Percentiles rank a stretch among this genome's conserved stretches.
These are phyloP conservation scores for Trichoderma pleuroti DNA, from an alignment of 2,329 filamentous ascomycete genomes.

Conservation along the genomic window DNA sequence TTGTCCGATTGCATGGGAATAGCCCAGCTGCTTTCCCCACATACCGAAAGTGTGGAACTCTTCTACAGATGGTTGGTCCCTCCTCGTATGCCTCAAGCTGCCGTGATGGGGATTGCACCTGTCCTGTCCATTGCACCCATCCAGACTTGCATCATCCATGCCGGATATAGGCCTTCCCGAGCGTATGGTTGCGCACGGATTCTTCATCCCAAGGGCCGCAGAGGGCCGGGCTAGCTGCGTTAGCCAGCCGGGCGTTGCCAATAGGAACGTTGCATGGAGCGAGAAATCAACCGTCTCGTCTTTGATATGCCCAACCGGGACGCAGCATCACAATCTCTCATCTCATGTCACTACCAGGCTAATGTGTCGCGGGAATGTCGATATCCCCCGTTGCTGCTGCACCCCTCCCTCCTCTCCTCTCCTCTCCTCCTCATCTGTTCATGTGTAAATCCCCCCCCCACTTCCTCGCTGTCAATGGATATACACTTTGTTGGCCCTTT, in stretches of 20 bases:
- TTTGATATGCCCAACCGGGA: background rate
- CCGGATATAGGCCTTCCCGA: background rate
- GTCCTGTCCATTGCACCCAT: background rate
- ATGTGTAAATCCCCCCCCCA: background rate
- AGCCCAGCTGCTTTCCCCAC: background rate
- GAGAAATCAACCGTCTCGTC: background rate
- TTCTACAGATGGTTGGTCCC: background rate
- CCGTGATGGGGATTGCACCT: background rate
- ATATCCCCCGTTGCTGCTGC: background rate
- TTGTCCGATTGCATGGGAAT: background rate
- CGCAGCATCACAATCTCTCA: background rate
- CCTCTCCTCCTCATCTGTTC: background rate
- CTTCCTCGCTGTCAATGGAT: background rate
- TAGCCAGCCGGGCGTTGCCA: background rate
- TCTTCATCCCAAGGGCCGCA: background rate
- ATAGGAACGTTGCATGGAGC: background rate
- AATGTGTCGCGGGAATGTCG: background rate
- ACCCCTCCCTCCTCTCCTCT: background rate
- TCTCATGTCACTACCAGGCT: background rate
- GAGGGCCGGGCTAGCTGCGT: background rate
- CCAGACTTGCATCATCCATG: background rate
- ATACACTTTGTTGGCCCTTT: background rate
- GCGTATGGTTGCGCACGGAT: conserved; percentile 4
- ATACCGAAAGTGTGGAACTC: background rate
- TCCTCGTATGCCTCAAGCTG: background rate